These are phyloP conservation scores for Insectozyma bohioensis DNA, from an alignment of 1,139 yeast genomes.

Conservation along the genomic window DNA sequence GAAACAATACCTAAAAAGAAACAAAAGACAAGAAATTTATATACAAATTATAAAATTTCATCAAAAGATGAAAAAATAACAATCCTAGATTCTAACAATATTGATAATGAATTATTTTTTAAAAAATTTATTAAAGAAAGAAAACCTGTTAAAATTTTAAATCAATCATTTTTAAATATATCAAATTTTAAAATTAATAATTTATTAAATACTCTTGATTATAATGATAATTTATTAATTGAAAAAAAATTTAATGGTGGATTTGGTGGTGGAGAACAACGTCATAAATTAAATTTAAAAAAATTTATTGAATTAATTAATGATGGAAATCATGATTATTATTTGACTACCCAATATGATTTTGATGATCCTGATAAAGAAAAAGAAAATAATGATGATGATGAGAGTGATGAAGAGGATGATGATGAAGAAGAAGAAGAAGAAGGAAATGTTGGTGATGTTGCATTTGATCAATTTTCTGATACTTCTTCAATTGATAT, in stretches of 20 bases:
- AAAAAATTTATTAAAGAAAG: conserved; percentile 28
- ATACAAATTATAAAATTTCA: conserved; percentile 14
- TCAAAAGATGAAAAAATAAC: conserved; percentile 9
- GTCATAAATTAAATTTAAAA: conserved; percentile 48
- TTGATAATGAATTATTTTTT: no score
- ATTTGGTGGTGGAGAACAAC: conserved; percentile 60
- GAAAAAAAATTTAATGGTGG: conserved; percentile 59
- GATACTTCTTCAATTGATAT: conserved; percentile 39
- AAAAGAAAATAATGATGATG: conserved; percentile 9
- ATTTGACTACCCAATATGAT: conserved; percentile 70
- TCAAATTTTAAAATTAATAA: conserved; percentile 32
- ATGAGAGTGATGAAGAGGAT: conserved; percentile 15
- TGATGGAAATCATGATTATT: conserved; percentile 40
- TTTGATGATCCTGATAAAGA: conserved; percentile 21
- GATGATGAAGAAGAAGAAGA: conserved; percentile 15
- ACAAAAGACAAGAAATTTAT: conserved; percentile 10
- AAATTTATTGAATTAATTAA: conserved; percentile 45
- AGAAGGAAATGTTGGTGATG: conserved; percentile 14
- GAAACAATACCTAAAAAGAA: conserved; percentile 3
- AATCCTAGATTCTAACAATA: not conserved
- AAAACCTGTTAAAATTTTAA: conserved; percentile 34
- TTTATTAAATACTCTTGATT: conserved; percentile 32
- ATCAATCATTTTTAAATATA: conserved; percentile 18
- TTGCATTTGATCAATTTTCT: conserved; percentile 13
- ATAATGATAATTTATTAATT: conserved; percentile 45